phyloP scores from a whole-genome alignment of 352 stramenopile species.

The Aphanomyces astaci region DNA sequence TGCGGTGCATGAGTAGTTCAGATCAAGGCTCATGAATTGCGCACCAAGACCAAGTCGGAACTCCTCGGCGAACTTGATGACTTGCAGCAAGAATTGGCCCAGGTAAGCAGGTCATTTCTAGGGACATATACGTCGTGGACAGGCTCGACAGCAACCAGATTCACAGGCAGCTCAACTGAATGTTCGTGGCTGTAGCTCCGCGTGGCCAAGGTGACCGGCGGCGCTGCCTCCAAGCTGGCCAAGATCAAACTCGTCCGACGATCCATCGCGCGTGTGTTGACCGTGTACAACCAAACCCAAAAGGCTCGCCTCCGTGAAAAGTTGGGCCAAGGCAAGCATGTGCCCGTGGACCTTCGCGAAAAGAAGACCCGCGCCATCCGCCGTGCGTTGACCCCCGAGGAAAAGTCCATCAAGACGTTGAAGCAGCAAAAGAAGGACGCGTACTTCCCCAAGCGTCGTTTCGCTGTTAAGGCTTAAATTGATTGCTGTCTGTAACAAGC shows the following conservation, averaged over 20 bases:
- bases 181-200: slow-evolving; percentile 69
- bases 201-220: slow-evolving; percentile 98
- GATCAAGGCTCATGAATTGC: slow-evolving; percentile 98
- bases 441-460: slow-evolving; percentile 95
- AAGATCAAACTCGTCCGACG: slow-evolving; percentile 99
- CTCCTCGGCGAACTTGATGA: slow-evolving; percentile 97
- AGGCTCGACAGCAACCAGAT: too few species aligned
- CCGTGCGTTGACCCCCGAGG: slow-evolving; percentile 91
- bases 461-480: slow-evolving; percentile 96
- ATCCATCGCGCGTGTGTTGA: slow-evolving; percentile 98
- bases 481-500: slow-evolving; percentile 25
- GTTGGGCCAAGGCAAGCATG: slow-evolving; percentile 93
- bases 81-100: slow-evolving; percentile 96
- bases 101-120: slow-evolving; percentile 29
- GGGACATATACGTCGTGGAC: background rate
- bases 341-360: slow-evolving; percentile 95
- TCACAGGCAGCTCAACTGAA: background rate
- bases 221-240: slow-evolving; percentile 97
- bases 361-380: slow-evolving; percentile 99
- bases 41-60: slow-evolving; percentile 96
- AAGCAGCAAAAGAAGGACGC: slow-evolving; percentile 94
- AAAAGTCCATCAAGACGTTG: slow-evolving; percentile 90
- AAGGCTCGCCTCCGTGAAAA: slow-evolving; percentile 95
- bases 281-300: slow-evolving; percentile 99
- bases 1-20: slow-evolving; percentile 53